These are phyloP conservation scores for Ceratonia siliqua DNA, from an alignment of 306 rosid species.

Conservation along the genomic window DNA sequence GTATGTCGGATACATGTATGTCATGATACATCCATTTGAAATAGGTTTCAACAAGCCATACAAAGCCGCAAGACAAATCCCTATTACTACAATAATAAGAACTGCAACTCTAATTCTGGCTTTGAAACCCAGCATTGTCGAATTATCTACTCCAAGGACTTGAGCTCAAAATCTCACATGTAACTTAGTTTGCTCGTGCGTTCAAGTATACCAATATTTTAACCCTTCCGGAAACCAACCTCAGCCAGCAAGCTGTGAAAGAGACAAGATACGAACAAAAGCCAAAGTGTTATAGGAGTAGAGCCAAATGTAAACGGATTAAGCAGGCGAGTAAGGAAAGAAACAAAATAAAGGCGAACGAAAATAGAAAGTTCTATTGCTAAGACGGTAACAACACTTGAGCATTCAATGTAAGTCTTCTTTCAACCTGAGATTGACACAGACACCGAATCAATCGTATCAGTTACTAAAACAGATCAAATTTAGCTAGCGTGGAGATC, in stretches of 20 bases:
- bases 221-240: neutral
- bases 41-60: slow-evolving; percentile 75
- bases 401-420: neutral
- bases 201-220: slow-evolving; percentile 23
- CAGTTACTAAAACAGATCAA: slow-evolving; percentile 23
- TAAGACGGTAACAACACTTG: slow-evolving; percentile 5
- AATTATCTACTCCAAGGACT: slow-evolving; percentile 16
- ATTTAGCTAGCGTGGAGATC: slow-evolving; percentile 29
- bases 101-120: slow-evolving; percentile 60
- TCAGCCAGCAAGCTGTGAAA: neutral
- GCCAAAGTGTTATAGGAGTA: neutral
- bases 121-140: slow-evolving; percentile 59
- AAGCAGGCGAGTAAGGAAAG: neutral
- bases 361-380: neutral
- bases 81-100: slow-evolving; percentile 48
- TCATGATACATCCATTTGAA: slow-evolving; percentile 87
- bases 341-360: neutral
- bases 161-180: slow-evolving; percentile 25
- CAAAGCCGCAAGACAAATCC: slow-evolving; percentile 63
- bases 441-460: slow-evolving; percentile 10
- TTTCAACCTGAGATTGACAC: slow-evolving; percentile 16
- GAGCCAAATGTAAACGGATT: neutral
- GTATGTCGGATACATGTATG: slow-evolving; percentile 96
- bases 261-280: neutral
- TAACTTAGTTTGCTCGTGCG: slow-evolving; percentile 22